These are phyloP conservation scores for Zymoseptoria pseudotritici DNA, from an alignment of 2,329 filamentous ascomycete genomes.

Conservation along the genomic window DNA sequence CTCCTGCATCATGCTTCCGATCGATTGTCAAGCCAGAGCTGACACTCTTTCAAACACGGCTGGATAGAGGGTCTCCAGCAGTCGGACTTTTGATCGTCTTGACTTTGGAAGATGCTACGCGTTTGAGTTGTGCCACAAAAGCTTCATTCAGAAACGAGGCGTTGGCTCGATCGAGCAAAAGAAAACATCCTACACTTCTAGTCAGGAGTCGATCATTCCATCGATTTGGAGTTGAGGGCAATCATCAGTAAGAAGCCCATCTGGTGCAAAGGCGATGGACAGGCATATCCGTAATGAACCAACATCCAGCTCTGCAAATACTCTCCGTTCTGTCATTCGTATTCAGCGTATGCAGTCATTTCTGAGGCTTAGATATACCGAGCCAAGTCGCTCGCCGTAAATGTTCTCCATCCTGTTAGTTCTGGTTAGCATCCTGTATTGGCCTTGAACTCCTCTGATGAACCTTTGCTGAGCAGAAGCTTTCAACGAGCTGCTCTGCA, in stretches of 20 bases:
- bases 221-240: background rate
- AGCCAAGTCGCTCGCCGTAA: too few species aligned
- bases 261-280: background rate
- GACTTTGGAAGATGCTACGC: background rate
- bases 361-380: too few species aligned
- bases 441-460: too few species aligned
- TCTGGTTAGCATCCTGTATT: too few species aligned
- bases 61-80: background rate
- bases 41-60: background rate
- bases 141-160: background rate
- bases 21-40: background rate
- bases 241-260: background rate
- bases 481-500: too few species aligned
- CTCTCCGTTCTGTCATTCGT: background rate
- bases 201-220: background rate
- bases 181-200: background rate
- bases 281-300: too few species aligned
- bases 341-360: too few species aligned
- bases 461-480: too few species aligned
- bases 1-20: background rate
- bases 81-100: background rate
- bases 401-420: too few species aligned
- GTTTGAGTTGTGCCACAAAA: background rate
- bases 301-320: background rate
- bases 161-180: background rate